Percentiles rank a stretch among this genome's conserved stretches.
Conservation (phyloP, 1,284 basidiomycete species). For the Pseudozyma thailandica region DNA sequence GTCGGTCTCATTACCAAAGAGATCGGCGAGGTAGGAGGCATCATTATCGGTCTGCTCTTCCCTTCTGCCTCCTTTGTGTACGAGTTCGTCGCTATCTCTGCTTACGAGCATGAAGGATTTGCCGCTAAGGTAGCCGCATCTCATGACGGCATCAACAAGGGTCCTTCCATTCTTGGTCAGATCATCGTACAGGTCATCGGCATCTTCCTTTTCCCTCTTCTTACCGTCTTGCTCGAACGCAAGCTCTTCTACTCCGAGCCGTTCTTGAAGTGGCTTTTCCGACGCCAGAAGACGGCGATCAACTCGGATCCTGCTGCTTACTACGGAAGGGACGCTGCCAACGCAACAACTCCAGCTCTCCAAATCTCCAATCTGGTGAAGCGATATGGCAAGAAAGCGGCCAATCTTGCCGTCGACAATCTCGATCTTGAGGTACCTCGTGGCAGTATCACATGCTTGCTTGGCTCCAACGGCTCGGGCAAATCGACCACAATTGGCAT, state of each 20-base stretch:
- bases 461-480: constrained; percentile 78
- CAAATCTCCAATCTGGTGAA: constrained; percentile 35
- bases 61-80: constrained; percentile 81
- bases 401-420: constrained; percentile 68
- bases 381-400: constrained; percentile 44
- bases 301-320: not conserved
- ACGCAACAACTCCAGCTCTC: constrained; percentile 26
- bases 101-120: constrained; percentile 75
- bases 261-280: constrained; percentile 62
- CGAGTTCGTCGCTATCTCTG: constrained; percentile 75
- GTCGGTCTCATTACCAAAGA: constrained; percentile 74
- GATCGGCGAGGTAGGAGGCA: constrained; percentile 72
- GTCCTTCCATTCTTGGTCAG: constrained; percentile 73
- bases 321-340: constrained; percentile 14
- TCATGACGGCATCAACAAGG: constrained; percentile 60
- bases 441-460: constrained; percentile 78
- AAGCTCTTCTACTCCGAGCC: constrained; percentile 75
- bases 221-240: constrained; percentile 75
- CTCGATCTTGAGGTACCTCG: constrained; percentile 75
- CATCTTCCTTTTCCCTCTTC: constrained; percentile 77
- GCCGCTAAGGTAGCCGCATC: constrained; percentile 72
- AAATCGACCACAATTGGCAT: constrained; percentile 80
- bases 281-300: constrained; percentile 14
- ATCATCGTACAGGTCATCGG: constrained; percentile 70
- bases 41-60: constrained; percentile 77